These are phyloP conservation scores for Trametes cubensis DNA, from an alignment of 768 basidiomycete species.

Conservation along the genomic window DNA sequence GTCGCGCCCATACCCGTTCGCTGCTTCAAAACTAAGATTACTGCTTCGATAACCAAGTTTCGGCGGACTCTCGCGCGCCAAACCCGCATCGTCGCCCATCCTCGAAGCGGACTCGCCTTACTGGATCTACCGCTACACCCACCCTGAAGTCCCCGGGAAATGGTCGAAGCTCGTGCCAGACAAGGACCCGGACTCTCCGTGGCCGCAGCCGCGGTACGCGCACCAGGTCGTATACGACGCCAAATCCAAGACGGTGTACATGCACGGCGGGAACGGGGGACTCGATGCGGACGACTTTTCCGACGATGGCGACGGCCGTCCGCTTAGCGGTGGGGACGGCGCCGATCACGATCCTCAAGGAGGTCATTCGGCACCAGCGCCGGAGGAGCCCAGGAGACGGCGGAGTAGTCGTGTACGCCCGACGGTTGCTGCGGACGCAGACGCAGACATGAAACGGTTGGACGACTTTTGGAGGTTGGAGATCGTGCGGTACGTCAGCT, in stretches of 20 bases:
- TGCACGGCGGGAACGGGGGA: slow-evolving; percentile 82
- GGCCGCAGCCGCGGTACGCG: slow-evolving; percentile 69
- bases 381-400: slow-evolving; percentile 20
- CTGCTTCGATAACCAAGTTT: slow-evolving; percentile 44
- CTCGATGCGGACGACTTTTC: slow-evolving; percentile 29
- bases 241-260: slow-evolving; percentile 53
- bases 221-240: slow-evolving; percentile 79
- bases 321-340: not conserved
- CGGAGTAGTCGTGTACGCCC: slow-evolving; percentile 21
- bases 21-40: not conserved
- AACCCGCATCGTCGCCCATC: slow-evolving; percentile 43
- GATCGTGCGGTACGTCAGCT: slow-evolving; percentile 48
- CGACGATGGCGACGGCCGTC: slow-evolving; percentile 14
- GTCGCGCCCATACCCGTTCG: slow-evolving; percentile 26
- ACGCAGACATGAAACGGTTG: slow-evolving; percentile 45
- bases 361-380: not conserved
- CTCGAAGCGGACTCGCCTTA: slow-evolving; percentile 54
- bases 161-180: slow-evolving; percentile 62
- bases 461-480: slow-evolving; percentile 77
- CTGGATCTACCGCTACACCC: slow-evolving; percentile 69
- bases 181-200: slow-evolving; percentile 31
- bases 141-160: slow-evolving; percentile 53
- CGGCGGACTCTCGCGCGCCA: slow-evolving; percentile 57
- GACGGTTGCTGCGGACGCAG: slow-evolving; percentile 12
- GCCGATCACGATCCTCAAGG: not conserved